Base-by-base conservation (phyloP, 1,284 basidiomycete species). In the Cutaneotrichosporon cyanovorans region DNA sequence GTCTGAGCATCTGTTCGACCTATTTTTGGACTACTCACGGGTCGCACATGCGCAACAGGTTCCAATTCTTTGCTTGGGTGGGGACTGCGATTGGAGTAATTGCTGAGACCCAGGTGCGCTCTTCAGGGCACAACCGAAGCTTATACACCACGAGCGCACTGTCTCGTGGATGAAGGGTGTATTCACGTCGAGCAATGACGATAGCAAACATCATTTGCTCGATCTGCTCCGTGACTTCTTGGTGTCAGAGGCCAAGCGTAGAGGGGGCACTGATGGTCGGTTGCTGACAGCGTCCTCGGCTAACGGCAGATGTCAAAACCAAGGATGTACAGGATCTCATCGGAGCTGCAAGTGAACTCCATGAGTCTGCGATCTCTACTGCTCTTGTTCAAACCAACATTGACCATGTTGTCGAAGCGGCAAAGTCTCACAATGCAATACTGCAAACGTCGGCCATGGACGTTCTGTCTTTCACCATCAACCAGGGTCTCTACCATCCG, bases 401-500 rank as follows among this genome's bases (percentile, higher is more conserved):
- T 35, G 73, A 77, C 23, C 82, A 82, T 22, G 87, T 98, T 45
- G 74, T 96, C 30, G 77, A 84, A 1, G 85, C 88, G 1, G 85
- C 87, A 0, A 69, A 89, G 22, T 87, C 87, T 1, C 76, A 77
- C 45, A 78, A 84, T 55, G 58, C 74, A 0, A 77, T 80, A 36
- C 82, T 88, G 37, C 92, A 97, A 65, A 76, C 79, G 6, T 78
- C 86, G 5, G 92, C 92, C 4, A 80, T 95, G 45, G 91, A 97
- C 57, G 86, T 98, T 33, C 71, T 99, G 40, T 84, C 80, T 28
- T 91, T 93, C 60, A 91, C 91, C 0, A 81, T 98, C 58, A 87
- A 85, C 63, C 92, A 97, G 71, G 95, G 95, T 1, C 76, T 98
- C 33, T 87, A 89, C 12, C 93, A 98, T 70, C 95, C 95, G 1